Percentiles rank a stretch among this genome's conserved stretches.
These are phyloP conservation scores for Forsythia suspensa DNA, from an alignment of 257 asterid species.

Conservation along the genomic window DNA sequence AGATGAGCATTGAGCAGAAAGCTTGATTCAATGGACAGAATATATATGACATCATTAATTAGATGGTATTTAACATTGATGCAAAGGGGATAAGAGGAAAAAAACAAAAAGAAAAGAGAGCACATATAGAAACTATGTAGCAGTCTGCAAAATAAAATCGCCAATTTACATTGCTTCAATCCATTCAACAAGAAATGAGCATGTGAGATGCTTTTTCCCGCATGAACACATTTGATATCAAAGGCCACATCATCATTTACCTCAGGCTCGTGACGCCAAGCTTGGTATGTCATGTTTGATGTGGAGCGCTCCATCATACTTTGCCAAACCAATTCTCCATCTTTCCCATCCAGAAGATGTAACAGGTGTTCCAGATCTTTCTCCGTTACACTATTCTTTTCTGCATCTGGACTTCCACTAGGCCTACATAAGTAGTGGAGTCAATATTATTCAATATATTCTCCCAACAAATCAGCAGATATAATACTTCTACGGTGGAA, in stretches of 20 bases:
- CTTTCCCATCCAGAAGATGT: slow-evolving; percentile 63
- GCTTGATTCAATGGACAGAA: background rate
- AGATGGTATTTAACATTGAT: background rate
- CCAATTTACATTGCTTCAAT: background rate
- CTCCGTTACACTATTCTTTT: slow-evolving; percentile 47
- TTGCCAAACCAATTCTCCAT: slow-evolving; percentile 88
- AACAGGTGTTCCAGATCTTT: slow-evolving; percentile 72
- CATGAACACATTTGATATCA: background rate
- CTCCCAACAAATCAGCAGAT: background rate
- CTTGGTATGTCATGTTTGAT: slow-evolving; percentile 79
- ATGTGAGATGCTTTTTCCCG: background rate
- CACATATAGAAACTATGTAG: background rate
- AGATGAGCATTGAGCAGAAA: background rate
- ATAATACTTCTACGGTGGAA: background rate
- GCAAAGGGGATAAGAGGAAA: background rate
- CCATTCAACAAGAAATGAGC: background rate
- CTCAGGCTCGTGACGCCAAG: slow-evolving; percentile 97
- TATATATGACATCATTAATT: slow-evolving; percentile 1
- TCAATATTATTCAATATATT: background rate
- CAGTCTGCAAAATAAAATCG: background rate
- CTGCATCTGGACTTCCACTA: slow-evolving; percentile 46
- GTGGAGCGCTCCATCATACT: slow-evolving; percentile 89
- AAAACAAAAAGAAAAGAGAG: background rate
- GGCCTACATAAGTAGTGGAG: slow-evolving; percentile 39
- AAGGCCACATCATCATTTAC: slow-evolving; percentile 35